phyloP scores from a whole-genome alignment of 768 basidiomycete genomes.

The Dentipellis sp. region DNA sequence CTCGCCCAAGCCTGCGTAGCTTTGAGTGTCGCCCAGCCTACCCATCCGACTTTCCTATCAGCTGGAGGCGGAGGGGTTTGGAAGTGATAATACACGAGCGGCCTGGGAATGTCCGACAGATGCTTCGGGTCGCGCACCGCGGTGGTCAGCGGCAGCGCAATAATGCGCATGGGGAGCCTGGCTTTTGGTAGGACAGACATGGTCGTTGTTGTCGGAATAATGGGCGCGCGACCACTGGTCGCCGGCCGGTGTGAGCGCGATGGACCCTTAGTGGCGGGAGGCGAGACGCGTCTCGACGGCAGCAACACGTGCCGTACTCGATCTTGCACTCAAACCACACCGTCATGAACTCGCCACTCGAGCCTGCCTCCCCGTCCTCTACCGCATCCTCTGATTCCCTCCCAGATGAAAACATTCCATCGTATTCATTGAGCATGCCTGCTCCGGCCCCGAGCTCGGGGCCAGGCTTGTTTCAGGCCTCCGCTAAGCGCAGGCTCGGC shows the following conservation, averaged over 20 bases:
- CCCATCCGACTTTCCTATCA: conserved; percentile 27
- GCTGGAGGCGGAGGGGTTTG: conserved; percentile 19
- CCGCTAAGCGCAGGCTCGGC: conserved; percentile 13
- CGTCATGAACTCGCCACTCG: conserved; percentile 16
- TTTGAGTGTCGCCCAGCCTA: conserved; percentile 43
- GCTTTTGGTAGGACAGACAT: conserved; percentile 12
- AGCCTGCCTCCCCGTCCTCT: conserved; percentile 15
- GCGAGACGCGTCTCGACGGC: neutral
- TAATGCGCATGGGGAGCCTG: conserved; percentile 30
- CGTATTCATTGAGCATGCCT: conserved; percentile 1
- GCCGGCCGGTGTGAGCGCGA: no score
- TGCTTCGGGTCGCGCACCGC: conserved; percentile 10
- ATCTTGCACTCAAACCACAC: neutral
- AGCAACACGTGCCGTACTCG: neutral
- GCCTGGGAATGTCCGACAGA: conserved; percentile 5
- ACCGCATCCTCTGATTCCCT: conserved; percentile 16
- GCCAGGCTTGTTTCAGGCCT: neutral
- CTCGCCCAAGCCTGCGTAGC: conserved; percentile 51
- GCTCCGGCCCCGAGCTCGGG: neutral
- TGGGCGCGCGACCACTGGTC: neutral
- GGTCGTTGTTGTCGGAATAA: neutral
- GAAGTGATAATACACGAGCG: conserved; percentile 35
- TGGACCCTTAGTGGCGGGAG: neutral
- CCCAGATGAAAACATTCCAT: conserved; percentile 1
- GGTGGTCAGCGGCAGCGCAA: conserved; percentile 35